Conservation (phyloP, 78 protist species). For the Speleostelium caveatum region DNA sequence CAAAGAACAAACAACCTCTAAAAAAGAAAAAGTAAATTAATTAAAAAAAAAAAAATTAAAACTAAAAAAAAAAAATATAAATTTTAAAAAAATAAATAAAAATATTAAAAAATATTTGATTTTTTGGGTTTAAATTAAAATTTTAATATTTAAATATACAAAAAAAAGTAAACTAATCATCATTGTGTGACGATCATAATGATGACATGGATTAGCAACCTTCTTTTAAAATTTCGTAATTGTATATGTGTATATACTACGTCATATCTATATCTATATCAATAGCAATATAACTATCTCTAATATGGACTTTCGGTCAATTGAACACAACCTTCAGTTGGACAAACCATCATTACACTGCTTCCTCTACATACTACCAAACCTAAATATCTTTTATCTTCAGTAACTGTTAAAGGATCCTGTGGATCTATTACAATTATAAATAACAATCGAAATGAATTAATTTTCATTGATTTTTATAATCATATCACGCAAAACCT, state of each 20-base stretch:
- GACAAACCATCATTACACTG: conserved; percentile 86
- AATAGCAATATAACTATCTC: background rate
- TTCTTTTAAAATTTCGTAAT: too few relatives aligned
- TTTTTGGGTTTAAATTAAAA: too few relatives aligned
- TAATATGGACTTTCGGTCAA: conserved; percentile 74
- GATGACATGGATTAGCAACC: too few relatives aligned
- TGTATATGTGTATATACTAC: too few relatives aligned
- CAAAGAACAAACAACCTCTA: background rate
- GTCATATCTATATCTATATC: too few relatives aligned
- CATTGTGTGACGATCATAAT: too few relatives aligned
- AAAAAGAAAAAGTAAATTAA: background rate
- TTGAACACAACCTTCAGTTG: conserved; percentile 79
- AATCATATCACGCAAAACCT: background rate
- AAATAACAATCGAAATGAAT: background rate
- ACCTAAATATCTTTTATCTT: conserved; percentile 82
- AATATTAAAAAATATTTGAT: too few relatives aligned
- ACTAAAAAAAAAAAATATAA: too few relatives aligned
- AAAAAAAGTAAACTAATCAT: too few relatives aligned
- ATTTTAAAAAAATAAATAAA: too few relatives aligned
- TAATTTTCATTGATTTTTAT: background rate
- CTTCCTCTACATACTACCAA: conserved; percentile 87
- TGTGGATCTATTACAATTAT: conserved; percentile 75
- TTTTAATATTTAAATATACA: too few relatives aligned
- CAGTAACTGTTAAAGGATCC: conserved; percentile 72
- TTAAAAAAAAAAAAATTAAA: too few relatives aligned